These are phyloP conservation scores for Aechmea fasciata DNA, from an alignment of 176 grass and related monocot genomes.

Conservation along the genomic window DNA sequence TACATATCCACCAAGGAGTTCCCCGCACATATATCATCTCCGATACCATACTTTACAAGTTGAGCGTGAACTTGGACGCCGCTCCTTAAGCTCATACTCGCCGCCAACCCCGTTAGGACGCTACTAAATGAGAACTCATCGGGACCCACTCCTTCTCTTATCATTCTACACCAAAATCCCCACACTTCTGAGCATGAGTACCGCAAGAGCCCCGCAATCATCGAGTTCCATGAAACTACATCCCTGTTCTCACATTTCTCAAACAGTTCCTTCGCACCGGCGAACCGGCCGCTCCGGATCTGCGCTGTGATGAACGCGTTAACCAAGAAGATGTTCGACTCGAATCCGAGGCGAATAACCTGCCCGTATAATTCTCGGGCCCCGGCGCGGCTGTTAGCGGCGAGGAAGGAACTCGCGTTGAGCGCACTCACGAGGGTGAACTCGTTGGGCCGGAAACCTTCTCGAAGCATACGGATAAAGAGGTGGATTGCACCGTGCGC, in stretches of 20 bases:
- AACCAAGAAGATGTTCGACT: slow-evolving; percentile 39
- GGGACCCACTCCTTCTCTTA: slow-evolving; percentile 6
- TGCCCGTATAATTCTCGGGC: slow-evolving; percentile 32
- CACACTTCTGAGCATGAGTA: slow-evolving; percentile 23
- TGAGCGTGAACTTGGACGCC: slow-evolving; percentile 48
- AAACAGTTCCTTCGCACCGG: slow-evolving; percentile 30
- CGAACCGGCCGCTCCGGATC: slow-evolving; percentile 33
- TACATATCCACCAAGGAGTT: slow-evolving; percentile 71
- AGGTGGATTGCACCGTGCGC: slow-evolving; percentile 29
- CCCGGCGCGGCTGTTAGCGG: neutral
- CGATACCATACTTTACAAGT: slow-evolving; percentile 42
- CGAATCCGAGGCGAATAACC: slow-evolving; percentile 38
- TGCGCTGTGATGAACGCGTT: slow-evolving; percentile 47
- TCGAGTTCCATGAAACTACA: slow-evolving; percentile 55
- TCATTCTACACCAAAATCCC: slow-evolving; percentile 48
- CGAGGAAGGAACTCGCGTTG: slow-evolving; percentile 33
- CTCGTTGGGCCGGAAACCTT: slow-evolving; percentile 36
- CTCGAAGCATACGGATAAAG: slow-evolving; percentile 34
- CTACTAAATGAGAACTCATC: slow-evolving; percentile 64
- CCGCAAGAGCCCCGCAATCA: slow-evolving; percentile 33
- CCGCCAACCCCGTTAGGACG: slow-evolving; percentile 38
- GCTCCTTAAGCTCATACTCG: neutral
- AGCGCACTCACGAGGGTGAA: slow-evolving; percentile 54
- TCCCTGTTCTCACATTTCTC: slow-evolving; percentile 12
- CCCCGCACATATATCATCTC: slow-evolving; percentile 30